These are phyloP conservation scores for Thuja plicata DNA, from an alignment of 83 land plant genomes.

Conservation along the genomic window DNA sequence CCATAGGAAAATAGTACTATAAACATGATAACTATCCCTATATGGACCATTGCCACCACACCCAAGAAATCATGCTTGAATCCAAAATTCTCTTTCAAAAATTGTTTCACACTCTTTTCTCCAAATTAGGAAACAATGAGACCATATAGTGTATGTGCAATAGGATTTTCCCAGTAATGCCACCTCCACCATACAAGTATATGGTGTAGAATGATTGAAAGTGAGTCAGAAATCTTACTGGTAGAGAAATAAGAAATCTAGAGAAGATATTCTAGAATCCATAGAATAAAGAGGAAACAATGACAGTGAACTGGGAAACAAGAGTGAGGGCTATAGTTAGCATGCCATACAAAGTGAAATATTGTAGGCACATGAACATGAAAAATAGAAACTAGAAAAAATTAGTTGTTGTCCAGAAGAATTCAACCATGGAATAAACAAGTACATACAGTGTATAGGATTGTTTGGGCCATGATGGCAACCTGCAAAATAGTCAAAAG, in stretches of 20 bases:
- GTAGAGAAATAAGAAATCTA: constrained; percentile 44
- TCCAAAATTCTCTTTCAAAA: constrained; percentile 39
- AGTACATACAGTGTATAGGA: constrained; percentile 21
- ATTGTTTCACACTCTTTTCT: constrained; percentile 34
- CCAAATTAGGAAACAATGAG: constrained; percentile 72
- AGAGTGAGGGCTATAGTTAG: constrained; percentile 56
- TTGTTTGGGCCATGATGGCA: constrained; percentile 27
- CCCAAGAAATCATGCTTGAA: constrained; percentile 51
- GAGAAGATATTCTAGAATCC: constrained; percentile 49
- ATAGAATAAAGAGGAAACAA: constrained; percentile 36
- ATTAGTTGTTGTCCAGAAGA: constrained; percentile 39
- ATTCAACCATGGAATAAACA: constrained; percentile 44
- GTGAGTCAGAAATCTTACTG: constrained; percentile 25
- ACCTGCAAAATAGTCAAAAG: constrained; percentile 16
- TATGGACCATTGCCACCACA: constrained; percentile 42
- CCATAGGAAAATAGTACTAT: constrained; percentile 58
- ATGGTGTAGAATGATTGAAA: constrained; percentile 17
- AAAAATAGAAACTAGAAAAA: constrained; percentile 50
- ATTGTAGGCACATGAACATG: constrained; percentile 39
- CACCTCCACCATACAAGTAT: constrained; percentile 82
- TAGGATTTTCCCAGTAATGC: constrained; percentile 73
- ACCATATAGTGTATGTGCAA: constrained; percentile 72
- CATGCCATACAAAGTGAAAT: constrained; percentile 60
- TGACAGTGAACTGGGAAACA: constrained; percentile 34
- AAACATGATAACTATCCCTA: constrained; percentile 57